A percentile compares a stretch with the other conserved stretches of the same genome.
Evolutionary conservation across 371 early-diverging fungal genomes (phyloP).

Genomic region (Ordospora colligata): DNA sequence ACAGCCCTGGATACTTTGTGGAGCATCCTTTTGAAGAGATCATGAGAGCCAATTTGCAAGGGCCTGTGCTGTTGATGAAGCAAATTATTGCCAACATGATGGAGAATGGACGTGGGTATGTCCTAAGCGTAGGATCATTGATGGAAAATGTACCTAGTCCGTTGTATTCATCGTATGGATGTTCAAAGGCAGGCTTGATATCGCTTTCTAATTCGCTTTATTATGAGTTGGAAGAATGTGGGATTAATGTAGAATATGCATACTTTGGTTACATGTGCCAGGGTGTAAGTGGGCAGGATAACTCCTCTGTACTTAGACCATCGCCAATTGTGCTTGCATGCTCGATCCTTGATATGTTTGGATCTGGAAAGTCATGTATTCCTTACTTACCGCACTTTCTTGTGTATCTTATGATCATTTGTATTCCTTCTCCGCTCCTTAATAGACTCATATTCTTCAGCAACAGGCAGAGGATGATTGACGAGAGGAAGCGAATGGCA

Average conservation of each 20-base stretch:
- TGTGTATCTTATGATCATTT: slow-evolving; percentile 11
- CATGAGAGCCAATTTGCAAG: slow-evolving; percentile 74
- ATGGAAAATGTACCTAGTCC: slow-evolving; percentile 76
- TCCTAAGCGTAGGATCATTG: slow-evolving; percentile 83
- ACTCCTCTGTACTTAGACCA: not conserved
- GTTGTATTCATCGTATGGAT: slow-evolving; percentile 77
- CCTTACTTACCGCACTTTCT: slow-evolving; percentile 74
- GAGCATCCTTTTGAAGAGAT: slow-evolving; percentile 66
- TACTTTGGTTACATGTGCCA: slow-evolving; percentile 69
- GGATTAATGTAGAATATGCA: slow-evolving; percentile 74
- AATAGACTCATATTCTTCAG: not conserved
- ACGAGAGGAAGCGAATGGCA: not conserved
- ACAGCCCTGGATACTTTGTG: slow-evolving; percentile 66
- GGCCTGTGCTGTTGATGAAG: slow-evolving; percentile 72
- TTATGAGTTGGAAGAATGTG: slow-evolving; percentile 67
- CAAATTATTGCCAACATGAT: slow-evolving; percentile 35
- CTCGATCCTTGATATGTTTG: slow-evolving; percentile 67
- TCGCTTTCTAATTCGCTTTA: slow-evolving; percentile 77
- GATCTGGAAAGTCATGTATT: slow-evolving; percentile 67
- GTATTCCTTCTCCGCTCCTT: slow-evolving; percentile 7
- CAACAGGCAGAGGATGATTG: not conserved
- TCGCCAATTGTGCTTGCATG: slow-evolving; percentile 63
- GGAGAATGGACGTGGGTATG: slow-evolving; percentile 68
- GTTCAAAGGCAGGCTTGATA: slow-evolving; percentile 78
- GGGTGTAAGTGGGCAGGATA: not conserved